Percentiles rank a stretch among this genome's conserved stretches.
Conservation (phyloP, 2,329 filamentous ascomycete species). For the Fusarium papillatum region DNA sequence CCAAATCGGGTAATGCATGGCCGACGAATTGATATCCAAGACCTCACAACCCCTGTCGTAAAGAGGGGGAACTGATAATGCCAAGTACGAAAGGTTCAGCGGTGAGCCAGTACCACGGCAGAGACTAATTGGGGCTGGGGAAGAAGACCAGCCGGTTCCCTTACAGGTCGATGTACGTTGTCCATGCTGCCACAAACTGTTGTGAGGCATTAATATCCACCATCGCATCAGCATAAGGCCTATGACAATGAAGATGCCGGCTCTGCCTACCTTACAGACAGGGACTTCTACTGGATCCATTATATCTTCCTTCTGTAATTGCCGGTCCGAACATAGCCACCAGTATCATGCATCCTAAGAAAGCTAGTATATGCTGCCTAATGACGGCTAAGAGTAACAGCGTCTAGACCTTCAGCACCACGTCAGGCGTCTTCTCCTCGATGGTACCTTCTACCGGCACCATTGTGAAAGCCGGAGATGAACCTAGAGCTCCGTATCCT, state of each 20-base stretch:
- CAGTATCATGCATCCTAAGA: slow-evolving; percentile 50
- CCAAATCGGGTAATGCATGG: slow-evolving; percentile 1
- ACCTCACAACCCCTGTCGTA: neutral
- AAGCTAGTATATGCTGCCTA: slow-evolving; percentile 46
- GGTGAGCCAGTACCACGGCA: neutral
- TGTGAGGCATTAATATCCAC: too few relatives aligned
- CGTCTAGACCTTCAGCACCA: slow-evolving; percentile 55
- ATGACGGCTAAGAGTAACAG: slow-evolving; percentile 52
- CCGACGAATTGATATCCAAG: neutral
- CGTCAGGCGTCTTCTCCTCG: slow-evolving; percentile 45
- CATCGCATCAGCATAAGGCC: slow-evolving; percentile 24
- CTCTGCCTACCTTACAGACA: slow-evolving; percentile 52
- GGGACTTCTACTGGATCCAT: slow-evolving; percentile 51
- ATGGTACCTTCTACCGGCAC: slow-evolving; percentile 41
- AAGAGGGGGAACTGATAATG: neutral
- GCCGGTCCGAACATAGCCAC: slow-evolving; percentile 50
- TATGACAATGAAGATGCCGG: slow-evolving; percentile 44
- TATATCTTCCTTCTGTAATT: slow-evolving; percentile 58
- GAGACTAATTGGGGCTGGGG: neutral
- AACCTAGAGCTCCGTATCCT: slow-evolving; percentile 56
- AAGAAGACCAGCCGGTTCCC: slow-evolving; percentile 12
- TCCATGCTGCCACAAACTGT: neutral
- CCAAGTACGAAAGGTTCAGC: neutral
- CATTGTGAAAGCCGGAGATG: slow-evolving; percentile 40
- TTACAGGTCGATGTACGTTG: slow-evolving; percentile 33